A percentile compares a stretch with the other conserved stretches of the same genome.
These are phyloP conservation scores for Epicoccum nigrum DNA, from an alignment of 2,329 filamentous ascomycete species.

Conservation along the genomic window DNA sequence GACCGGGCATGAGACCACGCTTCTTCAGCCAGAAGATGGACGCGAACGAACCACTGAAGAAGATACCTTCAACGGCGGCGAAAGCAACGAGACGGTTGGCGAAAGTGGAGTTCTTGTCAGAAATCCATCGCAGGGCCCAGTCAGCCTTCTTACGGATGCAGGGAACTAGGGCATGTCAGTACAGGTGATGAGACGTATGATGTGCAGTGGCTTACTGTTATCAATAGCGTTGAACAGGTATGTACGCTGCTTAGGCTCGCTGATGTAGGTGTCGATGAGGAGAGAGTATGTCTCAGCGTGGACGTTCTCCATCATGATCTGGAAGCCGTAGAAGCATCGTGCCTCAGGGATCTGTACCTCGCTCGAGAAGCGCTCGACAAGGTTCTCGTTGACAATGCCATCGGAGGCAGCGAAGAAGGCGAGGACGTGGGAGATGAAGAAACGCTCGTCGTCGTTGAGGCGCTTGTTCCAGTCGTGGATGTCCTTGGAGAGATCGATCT, in stretches of 20 bases:
- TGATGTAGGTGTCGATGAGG: constrained; percentile 98
- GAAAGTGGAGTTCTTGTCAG: constrained; percentile 91
- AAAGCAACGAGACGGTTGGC: constrained; percentile 95
- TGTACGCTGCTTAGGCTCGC: constrained; percentile 89
- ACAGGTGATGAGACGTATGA: too few species aligned
- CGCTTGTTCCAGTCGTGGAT: constrained; percentile 99
- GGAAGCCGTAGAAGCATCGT: constrained; percentile 99
- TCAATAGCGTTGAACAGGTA: constrained; percentile 99
- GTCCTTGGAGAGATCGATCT: constrained; percentile 99
- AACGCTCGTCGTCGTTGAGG: constrained; percentile 94
- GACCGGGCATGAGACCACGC: constrained; percentile 96
- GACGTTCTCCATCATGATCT: constrained; percentile 99
- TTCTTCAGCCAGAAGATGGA: constrained; percentile 99
- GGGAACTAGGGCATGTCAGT: constrained; percentile 67
- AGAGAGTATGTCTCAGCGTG: constrained; percentile 99
- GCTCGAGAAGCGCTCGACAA: constrained; percentile 94
- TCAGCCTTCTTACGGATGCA: constrained; percentile 99
- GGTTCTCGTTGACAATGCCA: constrained; percentile 99
- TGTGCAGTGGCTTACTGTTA: constrained; percentile 70
- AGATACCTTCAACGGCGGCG: constrained; percentile 97
- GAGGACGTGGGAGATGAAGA: constrained; percentile 97
- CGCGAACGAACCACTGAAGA: constrained; percentile 98
- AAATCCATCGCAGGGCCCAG: constrained; percentile 95
- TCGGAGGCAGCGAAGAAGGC: constrained; percentile 99
- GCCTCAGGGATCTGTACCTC: constrained; percentile 98